Percentiles rank a stretch among this genome's conserved stretches.
Evolutionary conservation across 2,329 filamentous ascomycete genomes (phyloP).

Genomic region (Cryphonectria japonica): DNA sequence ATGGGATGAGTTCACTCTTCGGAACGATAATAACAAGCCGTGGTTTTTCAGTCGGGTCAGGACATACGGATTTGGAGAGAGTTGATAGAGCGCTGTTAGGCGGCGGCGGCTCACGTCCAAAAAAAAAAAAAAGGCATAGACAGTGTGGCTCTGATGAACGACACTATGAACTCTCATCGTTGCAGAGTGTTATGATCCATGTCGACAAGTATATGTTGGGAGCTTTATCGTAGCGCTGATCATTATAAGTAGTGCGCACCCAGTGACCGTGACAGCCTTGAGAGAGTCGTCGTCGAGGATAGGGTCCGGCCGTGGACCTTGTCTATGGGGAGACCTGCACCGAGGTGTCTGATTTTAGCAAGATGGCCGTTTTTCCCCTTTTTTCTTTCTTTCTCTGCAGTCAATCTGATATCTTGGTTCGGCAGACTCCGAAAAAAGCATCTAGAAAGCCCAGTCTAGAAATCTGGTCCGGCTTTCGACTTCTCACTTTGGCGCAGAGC

Average conservation of each 20-base stretch:
- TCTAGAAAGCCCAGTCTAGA: neutral
- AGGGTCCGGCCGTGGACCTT: neutral
- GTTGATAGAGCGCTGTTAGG: constrained; percentile 27
- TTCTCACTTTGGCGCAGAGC: neutral
- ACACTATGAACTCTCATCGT: neutral
- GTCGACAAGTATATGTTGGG: neutral
- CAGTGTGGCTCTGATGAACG: neutral
- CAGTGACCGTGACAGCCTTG: too few species aligned
- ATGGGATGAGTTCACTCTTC: constrained; percentile 77
- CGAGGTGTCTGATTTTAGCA: neutral
- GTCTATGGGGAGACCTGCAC: neutral
- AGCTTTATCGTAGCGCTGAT: too few species aligned
- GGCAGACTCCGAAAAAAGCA: constrained; percentile 1
- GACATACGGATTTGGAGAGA: constrained; percentile 59
- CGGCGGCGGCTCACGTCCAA: neutral
- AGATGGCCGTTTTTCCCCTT: neutral
- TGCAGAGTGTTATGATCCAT: neutral
- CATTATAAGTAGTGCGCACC: too few species aligned
- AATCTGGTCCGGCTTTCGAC: neutral
- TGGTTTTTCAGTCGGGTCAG: constrained; percentile 70
- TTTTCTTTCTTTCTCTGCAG: too few species aligned
- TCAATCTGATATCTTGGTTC: neutral
- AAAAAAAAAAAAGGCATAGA: neutral
- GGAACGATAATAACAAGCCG: constrained; percentile 59
- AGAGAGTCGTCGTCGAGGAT: neutral